These are phyloP conservation scores for Collybiopsis confluens DNA, from an alignment of 768 basidiomycete species.

Conservation along the genomic window DNA sequence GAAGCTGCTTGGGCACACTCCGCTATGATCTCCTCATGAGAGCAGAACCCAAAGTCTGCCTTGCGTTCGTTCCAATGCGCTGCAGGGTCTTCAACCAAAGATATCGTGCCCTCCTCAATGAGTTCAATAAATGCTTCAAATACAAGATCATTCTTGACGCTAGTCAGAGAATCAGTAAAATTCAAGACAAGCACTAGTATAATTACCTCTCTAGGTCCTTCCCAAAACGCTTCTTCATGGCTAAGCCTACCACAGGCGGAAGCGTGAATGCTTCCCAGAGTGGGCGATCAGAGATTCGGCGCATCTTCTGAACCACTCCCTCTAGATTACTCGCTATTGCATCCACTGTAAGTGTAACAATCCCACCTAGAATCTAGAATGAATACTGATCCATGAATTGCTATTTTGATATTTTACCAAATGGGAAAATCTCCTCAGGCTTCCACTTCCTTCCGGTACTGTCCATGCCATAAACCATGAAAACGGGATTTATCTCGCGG, in stretches of 20 bases:
- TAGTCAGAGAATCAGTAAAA: neutral
- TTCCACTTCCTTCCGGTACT: too few species aligned
- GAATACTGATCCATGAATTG: neutral
- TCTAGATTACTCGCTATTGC: neutral
- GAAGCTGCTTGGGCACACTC: slow-evolving; percentile 37
- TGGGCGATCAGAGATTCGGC: neutral
- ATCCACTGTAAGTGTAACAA: neutral
- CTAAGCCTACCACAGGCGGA: neutral
- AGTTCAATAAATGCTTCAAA: neutral
- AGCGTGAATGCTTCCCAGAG: slow-evolving; percentile 2
- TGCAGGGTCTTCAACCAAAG: too few species aligned
- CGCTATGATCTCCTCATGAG: neutral
- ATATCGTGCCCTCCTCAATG: neutral
- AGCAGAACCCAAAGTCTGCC: neutral
- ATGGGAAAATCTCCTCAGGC: too few species aligned
- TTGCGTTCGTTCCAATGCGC: too few species aligned
- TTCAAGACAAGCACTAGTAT: neutral
- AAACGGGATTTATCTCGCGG: too few species aligned
- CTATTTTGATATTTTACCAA: too few species aligned
- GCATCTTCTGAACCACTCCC: neutral
- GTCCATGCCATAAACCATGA: too few species aligned
- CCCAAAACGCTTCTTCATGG: neutral
- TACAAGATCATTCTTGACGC: neutral
- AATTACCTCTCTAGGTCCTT: neutral
- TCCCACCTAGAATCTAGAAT: neutral